Evolutionary conservation across 345 rosid genomes (phyloP).

Genomic region (Citrus sinensis): DVS_A1.0 CM039167.1:15004001-15004500

Average conservation of each 20-base stretch:
- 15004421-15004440: background rate
- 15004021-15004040: background rate
- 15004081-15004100: background rate
- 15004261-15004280: slow-evolving; percentile 93
- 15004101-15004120: background rate
- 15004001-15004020: slow-evolving; percentile 94
- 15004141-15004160: background rate
- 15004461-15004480: background rate
- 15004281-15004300: slow-evolving; percentile 86
- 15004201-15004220: slow-evolving; percentile 95
- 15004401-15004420: background rate
- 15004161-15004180: background rate
- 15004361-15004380: slow-evolving; percentile 96
- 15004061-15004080: background rate
- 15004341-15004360: slow-evolving; percentile 87
- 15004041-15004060: background rate
- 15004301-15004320: slow-evolving; percentile 94
- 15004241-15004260: slow-evolving; percentile 85
- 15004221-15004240: slow-evolving; percentile 87
- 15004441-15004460: background rate
- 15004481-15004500: background rate
- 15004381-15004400: slow-evolving; percentile 7
- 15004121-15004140: background rate
- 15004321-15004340: slow-evolving; percentile 92
- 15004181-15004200: slow-evolving; percentile 1